Evolutionary conservation across 345 rosid genomes (phyloP), one percentile per base, ranked within the genome.

Genomic region (thale cress (Arabidopsis thaliana)): DNA sequence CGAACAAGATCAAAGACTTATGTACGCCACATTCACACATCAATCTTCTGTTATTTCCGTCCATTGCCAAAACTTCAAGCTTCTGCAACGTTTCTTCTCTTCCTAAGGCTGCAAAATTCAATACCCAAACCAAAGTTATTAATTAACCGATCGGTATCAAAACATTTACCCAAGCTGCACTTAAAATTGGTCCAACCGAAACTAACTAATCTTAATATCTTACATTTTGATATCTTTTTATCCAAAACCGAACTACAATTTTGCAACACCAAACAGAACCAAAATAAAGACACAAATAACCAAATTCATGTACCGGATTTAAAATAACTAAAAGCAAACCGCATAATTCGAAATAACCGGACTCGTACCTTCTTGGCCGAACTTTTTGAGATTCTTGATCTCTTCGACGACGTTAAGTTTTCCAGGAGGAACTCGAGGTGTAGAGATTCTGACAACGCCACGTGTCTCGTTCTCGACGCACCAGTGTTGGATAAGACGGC

Each of bases 401-500:
- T 87, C 86, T 37, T 83, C 82, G 3, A 57, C 5, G 70, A 87
- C 22, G 41, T 81, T 76, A 10, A 20, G 70, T 57, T 72, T 82
- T 13, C 82, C 83, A 2, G 84, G 73, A 51, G 87, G 79, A 49
- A 79, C 81, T 66, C 79, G 83, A 0, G 91, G 97, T 1, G 91
- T 83, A 3, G 96, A 86, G 58, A 89, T 82, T 40, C 82, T 68
- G 24, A 81, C 84, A 40, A 87, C 55, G 4, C 91, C 90, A 5
- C 56, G 53, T 2, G 85, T 76, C 5, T 87, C 84, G 56, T 87
- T 91, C 22, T 85, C 85, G 2, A 71, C 69, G 78, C 88, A 80
- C 97, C 97, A 91, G 5, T 86, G 82, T 72, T 89, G 94, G 59
- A 88, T 86, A 4, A 91, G 71, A 13, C 96, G 85, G 58, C 92